Base-by-base conservation (phyloP, 2,329 filamentous ascomycete species). In the Sporothrix pseudoabietina region DNA sequence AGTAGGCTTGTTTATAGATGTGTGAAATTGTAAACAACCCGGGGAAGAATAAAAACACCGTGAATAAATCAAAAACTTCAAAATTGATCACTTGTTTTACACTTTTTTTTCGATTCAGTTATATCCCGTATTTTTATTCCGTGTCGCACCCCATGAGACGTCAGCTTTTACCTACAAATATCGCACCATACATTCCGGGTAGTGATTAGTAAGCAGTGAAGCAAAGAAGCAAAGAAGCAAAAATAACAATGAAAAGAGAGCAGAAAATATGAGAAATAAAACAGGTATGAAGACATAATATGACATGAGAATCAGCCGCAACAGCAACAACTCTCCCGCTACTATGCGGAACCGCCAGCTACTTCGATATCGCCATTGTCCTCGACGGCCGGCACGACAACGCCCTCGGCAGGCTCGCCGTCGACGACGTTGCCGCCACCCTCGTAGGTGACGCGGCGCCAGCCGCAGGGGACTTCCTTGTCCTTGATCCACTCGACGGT, bases 401-500 rank as follows among this genome's bases (percentile, higher is more conserved):
- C 82, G 1, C 86, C 86, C 44, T 88, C 87, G 1, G 80, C 81
- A 1, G 85, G 84, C 76, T 90, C 89, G 22, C 88, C 89, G 22
- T 85, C 78, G 35, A 89, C 82, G 0, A 84, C 81, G 75, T 85
- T 83, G 66, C 83, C 85, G 77, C 84, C 85, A 77, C 84, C 85
- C 78, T 90, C 88, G 76, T 91, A 90, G 3, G 89, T 89, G 26
- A 89, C 84, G 52, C 89, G 84, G 71, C 85, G 85, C 90, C 90
- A 92, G 69, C 89, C 89, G 75, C 86, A 89, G 1, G 85, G 81
- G 75, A 89, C 88, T 7, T 82, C 82, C 16, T 82, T 79, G 76
- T 91, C 89, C 80, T 91, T 91, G 81, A 89, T 87, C 86, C 89
- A 91, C 78, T 92, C 90, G 81, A 89, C 88, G 0, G 89, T 91